These are phyloP conservation scores for Naematelia encephala DNA, from an alignment of 768 basidiomycete genomes.

Conservation along the genomic window DNA sequence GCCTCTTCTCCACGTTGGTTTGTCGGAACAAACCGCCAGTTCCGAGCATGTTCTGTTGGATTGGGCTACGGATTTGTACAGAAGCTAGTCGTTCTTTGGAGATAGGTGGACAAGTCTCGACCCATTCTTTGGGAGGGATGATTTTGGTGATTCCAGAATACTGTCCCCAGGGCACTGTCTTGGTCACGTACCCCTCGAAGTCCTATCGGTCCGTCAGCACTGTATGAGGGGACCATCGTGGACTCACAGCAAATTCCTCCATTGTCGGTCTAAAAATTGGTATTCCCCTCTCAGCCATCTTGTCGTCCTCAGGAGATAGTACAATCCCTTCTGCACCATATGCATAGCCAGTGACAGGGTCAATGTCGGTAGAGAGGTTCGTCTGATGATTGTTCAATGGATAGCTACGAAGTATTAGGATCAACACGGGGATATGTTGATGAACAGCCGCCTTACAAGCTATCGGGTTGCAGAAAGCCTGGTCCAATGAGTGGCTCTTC, in stretches of 20 bases:
- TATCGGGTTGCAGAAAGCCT: slow-evolving; percentile 31
- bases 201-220: slow-evolving; percentile 45
- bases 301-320: slow-evolving; percentile 50
- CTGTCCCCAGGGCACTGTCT: slow-evolving; percentile 83
- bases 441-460: slow-evolving; percentile 24
- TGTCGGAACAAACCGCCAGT: slow-evolving; percentile 79
- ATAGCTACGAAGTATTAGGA: slow-evolving; percentile 26
- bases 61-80: slow-evolving; percentile 81
- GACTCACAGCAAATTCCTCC: slow-evolving; percentile 69
- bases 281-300: slow-evolving; percentile 60
- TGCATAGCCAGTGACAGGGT: slow-evolving; percentile 2
- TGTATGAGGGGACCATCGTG: background rate
- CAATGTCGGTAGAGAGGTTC: background rate
- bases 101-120: slow-evolving; percentile 67
- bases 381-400: slow-evolving; percentile 37
- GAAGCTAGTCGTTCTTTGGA: slow-evolving; percentile 62
- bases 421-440: background rate
- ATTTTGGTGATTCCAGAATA: slow-evolving; percentile 92
- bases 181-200: slow-evolving; percentile 86
- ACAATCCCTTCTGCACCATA: slow-evolving; percentile 6
- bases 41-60: slow-evolving; percentile 90
- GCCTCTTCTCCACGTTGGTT: slow-evolving; percentile 77
- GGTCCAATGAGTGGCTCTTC: slow-evolving; percentile 9
- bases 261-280: slow-evolving; percentile 94
- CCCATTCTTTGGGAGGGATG: slow-evolving; percentile 92